Percentiles rank a stretch among this genome's conserved stretches.
Conservation (phyloP, 768 basidiomycete genomes). For the Tylopilus rubrobrunneus region DNA sequence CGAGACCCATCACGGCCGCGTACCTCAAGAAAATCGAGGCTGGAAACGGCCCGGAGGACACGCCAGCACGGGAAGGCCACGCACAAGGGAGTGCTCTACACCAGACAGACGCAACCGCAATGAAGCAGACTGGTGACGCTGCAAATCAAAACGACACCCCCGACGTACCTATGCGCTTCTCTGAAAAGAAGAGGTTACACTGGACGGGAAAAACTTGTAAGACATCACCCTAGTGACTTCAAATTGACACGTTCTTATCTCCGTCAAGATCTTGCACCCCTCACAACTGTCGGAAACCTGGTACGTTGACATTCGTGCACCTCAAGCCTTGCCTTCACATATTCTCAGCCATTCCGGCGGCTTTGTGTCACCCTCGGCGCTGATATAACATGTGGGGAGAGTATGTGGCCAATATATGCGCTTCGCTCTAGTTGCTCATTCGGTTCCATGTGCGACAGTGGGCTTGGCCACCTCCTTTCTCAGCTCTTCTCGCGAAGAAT, state of each 20-base stretch:
- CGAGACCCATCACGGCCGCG: conserved; percentile 55
- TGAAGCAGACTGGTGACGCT: conserved; percentile 34
- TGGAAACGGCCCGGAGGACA: conserved; percentile 10
- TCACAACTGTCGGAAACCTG: conserved; percentile 95
- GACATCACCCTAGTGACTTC: conserved; percentile 19
- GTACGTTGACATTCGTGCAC: conserved; percentile 35
- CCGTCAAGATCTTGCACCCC: conserved; percentile 59
- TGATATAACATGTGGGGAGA: conserved; percentile 95
- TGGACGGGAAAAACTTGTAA: conserved; percentile 87
- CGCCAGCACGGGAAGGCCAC: conserved; percentile 14
- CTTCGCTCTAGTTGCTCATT: background rate
- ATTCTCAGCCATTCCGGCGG: conserved; percentile 79
- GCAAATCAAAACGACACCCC: conserved; percentile 48
- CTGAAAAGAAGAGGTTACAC: conserved; percentile 82
- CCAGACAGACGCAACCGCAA: conserved; percentile 21
- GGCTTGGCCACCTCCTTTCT: conserved; percentile 91
- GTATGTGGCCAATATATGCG: conserved; percentile 35
- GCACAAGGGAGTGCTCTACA: background rate
- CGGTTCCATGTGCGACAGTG: conserved; percentile 48
- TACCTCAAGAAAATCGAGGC: conserved; percentile 55
- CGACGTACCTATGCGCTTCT: conserved; percentile 66
- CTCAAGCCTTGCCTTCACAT: background rate
- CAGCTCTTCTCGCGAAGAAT: conserved; percentile 86
- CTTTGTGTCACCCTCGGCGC: conserved; percentile 84
- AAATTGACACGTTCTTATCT: conserved; percentile 27